These are phyloP conservation scores for Lactarius evosmus DNA, from an alignment of 768 basidiomycete species.

Conservation along the genomic window DNA sequence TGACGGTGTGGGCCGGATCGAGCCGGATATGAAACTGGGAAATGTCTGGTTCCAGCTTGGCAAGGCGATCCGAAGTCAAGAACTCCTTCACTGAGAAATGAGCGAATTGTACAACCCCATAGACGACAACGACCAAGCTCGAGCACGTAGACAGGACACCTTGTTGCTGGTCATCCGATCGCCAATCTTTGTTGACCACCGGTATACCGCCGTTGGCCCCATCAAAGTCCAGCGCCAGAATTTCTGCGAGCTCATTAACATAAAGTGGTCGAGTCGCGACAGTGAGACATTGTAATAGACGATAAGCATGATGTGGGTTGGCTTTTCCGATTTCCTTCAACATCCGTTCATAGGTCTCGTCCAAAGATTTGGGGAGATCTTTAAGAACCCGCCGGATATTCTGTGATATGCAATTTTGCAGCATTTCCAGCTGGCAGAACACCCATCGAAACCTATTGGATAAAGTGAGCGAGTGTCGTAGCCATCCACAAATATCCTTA, in stretches of 20 bases:
- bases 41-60: no score
- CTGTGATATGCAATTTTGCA: background rate
- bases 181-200: background rate
- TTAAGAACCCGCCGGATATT: background rate
- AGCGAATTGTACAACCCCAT: background rate
- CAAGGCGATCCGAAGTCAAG: constrained; percentile 1
- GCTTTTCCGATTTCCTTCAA: background rate
- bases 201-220: background rate
- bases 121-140: background rate
- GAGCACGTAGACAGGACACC: background rate
- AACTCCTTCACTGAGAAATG: background rate
- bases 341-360: background rate
- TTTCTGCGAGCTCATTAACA: background rate
- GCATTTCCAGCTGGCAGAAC: background rate
- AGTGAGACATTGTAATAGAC: background rate
- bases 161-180: background rate
- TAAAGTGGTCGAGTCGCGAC: background rate
- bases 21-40: background rate
- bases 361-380: background rate
- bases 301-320: background rate
- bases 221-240: background rate
- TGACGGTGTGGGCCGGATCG: background rate
- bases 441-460: background rate
- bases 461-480: no score
- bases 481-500: no score